A percentile compares a stretch with the other conserved stretches of the same genome.
phyloP scores from a whole-genome alignment of 2,329 filamentous ascomycete genomes.

The Orbilia javanica region DNA sequence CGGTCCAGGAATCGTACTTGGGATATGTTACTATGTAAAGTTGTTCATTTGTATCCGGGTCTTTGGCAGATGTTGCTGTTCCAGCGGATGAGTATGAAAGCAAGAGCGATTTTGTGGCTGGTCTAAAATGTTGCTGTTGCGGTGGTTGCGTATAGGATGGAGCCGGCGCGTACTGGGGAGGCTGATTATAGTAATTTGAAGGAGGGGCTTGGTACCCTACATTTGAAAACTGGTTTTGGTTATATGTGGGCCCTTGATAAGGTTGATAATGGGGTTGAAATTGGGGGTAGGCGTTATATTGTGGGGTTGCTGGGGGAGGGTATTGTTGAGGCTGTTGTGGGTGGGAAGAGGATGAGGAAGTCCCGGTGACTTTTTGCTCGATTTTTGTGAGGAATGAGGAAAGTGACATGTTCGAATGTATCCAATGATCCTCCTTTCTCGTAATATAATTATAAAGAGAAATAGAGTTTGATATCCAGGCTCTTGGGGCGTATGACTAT shows the following conservation, averaged over 20 bases:
- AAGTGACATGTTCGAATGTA: conserved; percentile 10
- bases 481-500: too few relatives aligned
- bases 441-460: too few relatives aligned
- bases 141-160: background rate
- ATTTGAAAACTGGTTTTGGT: background rate
- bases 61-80: conserved; percentile 18
- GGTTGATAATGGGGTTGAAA: conserved; percentile 18
- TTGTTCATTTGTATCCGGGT: conserved; percentile 6
- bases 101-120: conserved; percentile 14
- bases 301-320: background rate
- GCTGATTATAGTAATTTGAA: conserved; percentile 18
- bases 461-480: too few relatives aligned
- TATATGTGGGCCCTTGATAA: conserved; percentile 2
- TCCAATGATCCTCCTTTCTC: too few relatives aligned
- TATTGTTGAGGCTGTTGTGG: conserved; percentile 1
- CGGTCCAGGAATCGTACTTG: conserved; percentile 5
- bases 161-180: conserved; percentile 1
- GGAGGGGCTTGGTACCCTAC: background rate
- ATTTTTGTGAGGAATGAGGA: conserved; percentile 30
- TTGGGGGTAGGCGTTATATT: conserved; percentile 18
- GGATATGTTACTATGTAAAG: conserved; percentile 7
- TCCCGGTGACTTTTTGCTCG: conserved; percentile 17
- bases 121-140: background rate
- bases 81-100: conserved; percentile 5
- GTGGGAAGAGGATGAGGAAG: conserved; percentile 9